These are phyloP conservation scores for Schoenoplectus tabernaemontani DNA, from an alignment of 202 grass and related monocot species.

Conservation along the genomic window DNA sequence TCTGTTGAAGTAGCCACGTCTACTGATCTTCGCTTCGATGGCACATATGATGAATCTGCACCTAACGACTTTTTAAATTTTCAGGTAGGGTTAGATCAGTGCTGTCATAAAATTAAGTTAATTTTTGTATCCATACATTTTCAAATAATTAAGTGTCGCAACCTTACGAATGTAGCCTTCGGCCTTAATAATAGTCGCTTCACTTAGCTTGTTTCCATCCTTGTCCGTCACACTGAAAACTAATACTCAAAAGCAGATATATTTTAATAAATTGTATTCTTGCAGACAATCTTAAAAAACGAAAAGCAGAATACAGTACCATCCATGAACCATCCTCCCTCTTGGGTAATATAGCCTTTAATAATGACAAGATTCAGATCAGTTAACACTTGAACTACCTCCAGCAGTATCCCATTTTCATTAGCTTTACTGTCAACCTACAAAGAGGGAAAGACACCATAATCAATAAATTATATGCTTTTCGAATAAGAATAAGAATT, in stretches of 20 bases:
- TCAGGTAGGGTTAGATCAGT: background rate
- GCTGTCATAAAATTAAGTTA: background rate
- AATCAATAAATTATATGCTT: background rate
- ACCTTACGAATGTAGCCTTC: conserved; percentile 67
- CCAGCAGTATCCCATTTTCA: conserved; percentile 58
- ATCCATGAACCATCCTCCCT: conserved; percentile 84
- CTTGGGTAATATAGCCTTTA: conserved; percentile 62
- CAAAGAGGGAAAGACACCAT: background rate
- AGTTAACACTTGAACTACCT: conserved; percentile 62
- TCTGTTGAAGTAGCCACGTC: conserved; percentile 52
- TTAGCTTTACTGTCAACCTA: conserved; percentile 62
- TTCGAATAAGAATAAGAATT: background rate
- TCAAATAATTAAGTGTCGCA: background rate
- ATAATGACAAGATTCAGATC: conserved; percentile 57
- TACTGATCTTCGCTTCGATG: conserved; percentile 43
- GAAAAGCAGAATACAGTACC: conserved; percentile 24
- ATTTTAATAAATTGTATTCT: background rate
- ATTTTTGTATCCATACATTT: background rate
- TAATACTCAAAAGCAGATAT: conserved; percentile 7
- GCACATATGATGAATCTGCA: conserved; percentile 42
- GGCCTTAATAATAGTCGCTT: conserved; percentile 30
- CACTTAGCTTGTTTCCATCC: conserved; percentile 60
- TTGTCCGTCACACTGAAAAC: conserved; percentile 76
- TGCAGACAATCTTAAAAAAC: background rate
- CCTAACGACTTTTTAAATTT: conserved; percentile 42